Evolutionary conservation across 169 alveolate species (phyloP).

Genomic region (Plasmodium ovale): DNA sequence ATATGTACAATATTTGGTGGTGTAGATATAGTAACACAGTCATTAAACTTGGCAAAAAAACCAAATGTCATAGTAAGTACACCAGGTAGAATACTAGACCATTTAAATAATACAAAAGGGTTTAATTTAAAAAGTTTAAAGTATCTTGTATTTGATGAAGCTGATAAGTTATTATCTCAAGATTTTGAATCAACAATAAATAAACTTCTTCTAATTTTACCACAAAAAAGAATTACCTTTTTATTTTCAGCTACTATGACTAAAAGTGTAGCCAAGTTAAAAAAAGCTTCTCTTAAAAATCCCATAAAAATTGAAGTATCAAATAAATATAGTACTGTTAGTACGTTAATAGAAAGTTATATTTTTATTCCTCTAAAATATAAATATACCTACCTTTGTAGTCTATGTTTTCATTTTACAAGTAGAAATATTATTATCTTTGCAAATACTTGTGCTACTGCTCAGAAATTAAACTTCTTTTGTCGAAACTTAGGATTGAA

Average conservation of each 20-base stretch:
- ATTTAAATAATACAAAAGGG: conserved; percentile 98
- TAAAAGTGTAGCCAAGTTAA: conserved; percentile 95
- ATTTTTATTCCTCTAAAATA: conserved; percentile 95
- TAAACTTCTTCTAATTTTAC: conserved; percentile 92
- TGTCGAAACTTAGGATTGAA: conserved; percentile 92
- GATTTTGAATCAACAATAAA: conserved; percentile 98
- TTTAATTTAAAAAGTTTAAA: conserved; percentile 93
- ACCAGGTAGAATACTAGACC: conserved; percentile 99
- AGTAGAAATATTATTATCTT: conserved; percentile 91
- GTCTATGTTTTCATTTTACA: conserved; percentile 85
- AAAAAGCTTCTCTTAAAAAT: conserved; percentile 95
- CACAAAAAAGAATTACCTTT: conserved; percentile 95
- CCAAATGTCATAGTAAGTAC: conserved; percentile 98
- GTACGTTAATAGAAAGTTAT: conserved; percentile 92
- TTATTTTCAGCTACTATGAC: conserved; percentile 99
- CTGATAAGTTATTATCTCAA: conserved; percentile 95
- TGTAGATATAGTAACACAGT: conserved; percentile 96
- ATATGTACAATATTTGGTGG: conserved; percentile 98
- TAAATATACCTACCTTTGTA: conserved; percentile 94
- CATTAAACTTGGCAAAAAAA: conserved; percentile 94
- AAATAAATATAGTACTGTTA: conserved; percentile 94
- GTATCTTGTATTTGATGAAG: conserved; percentile 96
- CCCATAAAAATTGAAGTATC: conserved; percentile 93
- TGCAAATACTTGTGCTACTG: conserved; percentile 94
- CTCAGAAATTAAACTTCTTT: conserved; percentile 91